Percentiles rank a stretch among this genome's conserved stretches.
phyloP scores from a whole-genome alignment of 2,329 filamentous ascomycete genomes.

The Metarhizium sp. region DNA sequence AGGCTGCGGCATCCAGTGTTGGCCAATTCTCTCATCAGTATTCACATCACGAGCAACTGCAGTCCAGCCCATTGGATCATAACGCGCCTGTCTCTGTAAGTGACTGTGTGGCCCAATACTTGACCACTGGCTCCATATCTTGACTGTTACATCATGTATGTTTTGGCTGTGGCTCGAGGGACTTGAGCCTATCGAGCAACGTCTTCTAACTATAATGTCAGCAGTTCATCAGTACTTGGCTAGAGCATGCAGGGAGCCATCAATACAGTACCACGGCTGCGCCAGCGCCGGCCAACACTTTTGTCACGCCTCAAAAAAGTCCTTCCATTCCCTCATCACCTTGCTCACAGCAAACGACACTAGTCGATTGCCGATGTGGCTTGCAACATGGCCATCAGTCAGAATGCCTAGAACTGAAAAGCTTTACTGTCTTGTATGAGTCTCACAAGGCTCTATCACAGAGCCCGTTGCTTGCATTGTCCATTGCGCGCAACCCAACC shows the following conservation, averaged over 20 bases:
- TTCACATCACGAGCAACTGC: background rate
- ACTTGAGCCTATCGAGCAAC: too few species aligned
- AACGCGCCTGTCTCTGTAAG: background rate
- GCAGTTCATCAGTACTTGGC: background rate
- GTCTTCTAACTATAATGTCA: background rate
- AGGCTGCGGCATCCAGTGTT: background rate
- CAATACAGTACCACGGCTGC: background rate
- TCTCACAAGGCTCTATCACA: slow-evolving; percentile 13
- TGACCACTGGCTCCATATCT: background rate
- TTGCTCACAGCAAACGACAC: slow-evolving; percentile 6
- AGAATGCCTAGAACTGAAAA: slow-evolving; percentile 16
- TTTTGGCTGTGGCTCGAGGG: background rate
- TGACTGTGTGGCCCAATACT: background rate
- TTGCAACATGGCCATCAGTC: slow-evolving; percentile 13
- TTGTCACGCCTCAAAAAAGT: background rate
- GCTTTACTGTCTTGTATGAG: slow-evolving; percentile 16
- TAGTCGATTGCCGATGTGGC: slow-evolving; percentile 17
- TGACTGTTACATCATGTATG: background rate
- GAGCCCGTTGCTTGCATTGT: slow-evolving; percentile 8
- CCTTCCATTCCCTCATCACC: slow-evolving; percentile 2
- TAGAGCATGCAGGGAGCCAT: background rate
- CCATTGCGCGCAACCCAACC: slow-evolving; percentile 14
- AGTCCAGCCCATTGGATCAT: background rate
- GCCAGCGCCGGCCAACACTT: background rate
- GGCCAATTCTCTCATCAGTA: background rate